A percentile compares a stretch with the other conserved stretches of the same genome.
These are phyloP conservation scores for Chaetoscypha palmicola DNA, from an alignment of 2,329 filamentous ascomycete genomes.

Conservation along the genomic window DNA sequence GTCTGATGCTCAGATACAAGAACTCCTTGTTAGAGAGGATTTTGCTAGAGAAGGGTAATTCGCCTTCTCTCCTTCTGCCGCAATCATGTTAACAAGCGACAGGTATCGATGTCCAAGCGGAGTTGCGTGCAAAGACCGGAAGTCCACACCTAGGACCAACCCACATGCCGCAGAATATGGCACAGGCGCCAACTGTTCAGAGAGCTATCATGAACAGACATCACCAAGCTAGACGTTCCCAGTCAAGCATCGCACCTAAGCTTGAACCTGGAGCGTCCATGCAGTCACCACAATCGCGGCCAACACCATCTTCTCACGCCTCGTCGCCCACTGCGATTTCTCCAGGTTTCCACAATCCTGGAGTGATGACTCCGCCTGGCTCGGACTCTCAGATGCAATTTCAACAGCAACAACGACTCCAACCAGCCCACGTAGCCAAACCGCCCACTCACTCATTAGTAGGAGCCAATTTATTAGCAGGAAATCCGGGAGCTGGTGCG, in stretches of 20 bases:
- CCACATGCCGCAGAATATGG: conserved; percentile 59
- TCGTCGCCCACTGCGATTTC: conserved; percentile 60
- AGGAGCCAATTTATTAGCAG: conserved; percentile 20
- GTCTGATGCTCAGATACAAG: conserved; percentile 96
- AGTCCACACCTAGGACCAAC: conserved; percentile 72
- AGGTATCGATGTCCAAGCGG: conserved; percentile 97
- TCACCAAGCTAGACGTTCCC: conserved; percentile 60
- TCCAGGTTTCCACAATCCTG: conserved; percentile 52
- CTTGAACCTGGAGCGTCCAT: conserved; percentile 45
- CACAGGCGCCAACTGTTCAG: conserved; percentile 70
- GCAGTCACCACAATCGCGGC: conserved; percentile 64
- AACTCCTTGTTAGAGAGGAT: conserved; percentile 95
- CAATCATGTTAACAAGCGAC: conserved; percentile 10
- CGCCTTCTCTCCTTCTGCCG: not conserved
- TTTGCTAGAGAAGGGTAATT: conserved; percentile 83
- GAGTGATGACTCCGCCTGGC: conserved; percentile 54
- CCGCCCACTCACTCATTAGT: conserved; percentile 25
- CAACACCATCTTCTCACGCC: conserved; percentile 73
- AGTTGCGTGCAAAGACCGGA: conserved; percentile 85
- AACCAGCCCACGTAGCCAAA: conserved; percentile 32
- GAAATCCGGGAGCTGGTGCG: conserved; percentile 22
- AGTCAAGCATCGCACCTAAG: conserved; percentile 70
- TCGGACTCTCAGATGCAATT: conserved; percentile 48
- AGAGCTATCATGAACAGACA: conserved; percentile 76
- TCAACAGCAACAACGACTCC: conserved; percentile 39